phyloP scores from a whole-genome alignment of 2,329 filamentous ascomycete species.

The Scedosporium minutisporum region DNA sequence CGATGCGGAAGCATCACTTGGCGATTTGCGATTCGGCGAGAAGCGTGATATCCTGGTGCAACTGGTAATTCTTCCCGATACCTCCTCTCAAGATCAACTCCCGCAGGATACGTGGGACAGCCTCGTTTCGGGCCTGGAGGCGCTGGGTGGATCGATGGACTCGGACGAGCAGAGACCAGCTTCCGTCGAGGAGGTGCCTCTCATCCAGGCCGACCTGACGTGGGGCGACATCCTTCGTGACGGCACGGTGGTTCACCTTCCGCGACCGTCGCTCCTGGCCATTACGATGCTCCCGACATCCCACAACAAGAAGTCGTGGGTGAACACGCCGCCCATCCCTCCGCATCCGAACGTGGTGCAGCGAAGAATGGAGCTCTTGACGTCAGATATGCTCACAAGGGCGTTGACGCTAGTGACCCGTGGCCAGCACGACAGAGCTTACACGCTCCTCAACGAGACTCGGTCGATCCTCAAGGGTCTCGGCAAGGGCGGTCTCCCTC shows the following conservation, averaged over 20 bases:
- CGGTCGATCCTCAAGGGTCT: constrained; percentile 91
- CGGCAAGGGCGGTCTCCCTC: constrained; percentile 87
- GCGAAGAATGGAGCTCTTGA: constrained; percentile 92
- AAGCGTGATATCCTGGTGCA: constrained; percentile 92
- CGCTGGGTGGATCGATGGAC: constrained; percentile 78
- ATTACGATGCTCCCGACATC: constrained; percentile 84
- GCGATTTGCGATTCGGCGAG: constrained; percentile 89
- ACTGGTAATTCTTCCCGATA: constrained; percentile 84
- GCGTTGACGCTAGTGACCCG: constrained; percentile 84
- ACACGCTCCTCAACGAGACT: constrained; percentile 87
- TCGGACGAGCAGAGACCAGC: constrained; percentile 72
- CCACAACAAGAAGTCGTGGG: constrained; percentile 57
- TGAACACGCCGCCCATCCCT: constrained; percentile 69
- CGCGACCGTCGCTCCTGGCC: constrained; percentile 80
- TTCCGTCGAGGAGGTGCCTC: constrained; percentile 86
- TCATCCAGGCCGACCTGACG: constrained; percentile 88
- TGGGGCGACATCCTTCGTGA: constrained; percentile 92
- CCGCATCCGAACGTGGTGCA: constrained; percentile 94
- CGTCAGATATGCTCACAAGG: constrained; percentile 93
- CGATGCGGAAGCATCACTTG: constrained; percentile 85
- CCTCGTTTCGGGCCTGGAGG: constrained; percentile 90
- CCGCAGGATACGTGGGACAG: constrained; percentile 96
- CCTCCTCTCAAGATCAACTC: constrained; percentile 67
- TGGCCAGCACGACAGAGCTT: constrained; percentile 86
- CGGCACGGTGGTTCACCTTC: constrained; percentile 73